These are phyloP conservation scores for Debaryomyces singareniensis DNA, from an alignment of 1,139 yeast genomes.

Conservation along the genomic window DNA sequence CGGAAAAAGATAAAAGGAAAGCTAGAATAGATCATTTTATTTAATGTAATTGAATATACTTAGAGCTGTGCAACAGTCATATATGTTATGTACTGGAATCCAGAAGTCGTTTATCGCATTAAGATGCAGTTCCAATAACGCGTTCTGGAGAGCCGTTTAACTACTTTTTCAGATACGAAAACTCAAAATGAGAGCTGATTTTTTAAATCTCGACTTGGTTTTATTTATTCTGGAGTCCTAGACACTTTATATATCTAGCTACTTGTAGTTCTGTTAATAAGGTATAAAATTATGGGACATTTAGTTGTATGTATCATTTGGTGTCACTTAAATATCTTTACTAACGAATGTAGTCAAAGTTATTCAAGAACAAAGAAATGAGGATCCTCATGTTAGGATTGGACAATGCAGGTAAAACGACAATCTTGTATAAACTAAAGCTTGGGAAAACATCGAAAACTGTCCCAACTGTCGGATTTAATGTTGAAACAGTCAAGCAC, in stretches of 20 bases:
- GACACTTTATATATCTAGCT: neutral
- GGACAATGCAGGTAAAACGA: constrained; percentile 90
- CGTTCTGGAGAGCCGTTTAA: too few species aligned
- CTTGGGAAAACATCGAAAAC: constrained; percentile 73
- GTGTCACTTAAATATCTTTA: constrained; percentile 1
- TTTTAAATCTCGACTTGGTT: too few species aligned
- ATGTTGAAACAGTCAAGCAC: constrained; percentile 87
- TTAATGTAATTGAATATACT: too few species aligned
- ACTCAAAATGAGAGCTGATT: too few species aligned
- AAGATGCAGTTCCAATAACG: too few species aligned
- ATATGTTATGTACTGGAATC: too few species aligned
- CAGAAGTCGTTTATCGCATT: too few species aligned
- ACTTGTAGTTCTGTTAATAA: too few species aligned
- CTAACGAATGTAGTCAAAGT: constrained; percentile 22
- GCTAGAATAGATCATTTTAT: constrained; percentile 10
- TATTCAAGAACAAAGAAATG: constrained; percentile 61
- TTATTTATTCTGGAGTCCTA: too few species aligned
- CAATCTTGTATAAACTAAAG: constrained; percentile 66
- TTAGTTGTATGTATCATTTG: constrained; percentile 4
- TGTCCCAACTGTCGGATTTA: constrained; percentile 92
- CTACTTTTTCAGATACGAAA: too few species aligned
- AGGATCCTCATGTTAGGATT: constrained; percentile 86
- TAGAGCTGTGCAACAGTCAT: too few species aligned
- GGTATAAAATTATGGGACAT: constrained; percentile 4
- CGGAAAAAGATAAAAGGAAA: constrained; percentile 29